Evolutionary conservation across 257 asterid genomes (phyloP), one percentile per base, ranked within the genome.

Genomic region (Lantana camara): DNA sequence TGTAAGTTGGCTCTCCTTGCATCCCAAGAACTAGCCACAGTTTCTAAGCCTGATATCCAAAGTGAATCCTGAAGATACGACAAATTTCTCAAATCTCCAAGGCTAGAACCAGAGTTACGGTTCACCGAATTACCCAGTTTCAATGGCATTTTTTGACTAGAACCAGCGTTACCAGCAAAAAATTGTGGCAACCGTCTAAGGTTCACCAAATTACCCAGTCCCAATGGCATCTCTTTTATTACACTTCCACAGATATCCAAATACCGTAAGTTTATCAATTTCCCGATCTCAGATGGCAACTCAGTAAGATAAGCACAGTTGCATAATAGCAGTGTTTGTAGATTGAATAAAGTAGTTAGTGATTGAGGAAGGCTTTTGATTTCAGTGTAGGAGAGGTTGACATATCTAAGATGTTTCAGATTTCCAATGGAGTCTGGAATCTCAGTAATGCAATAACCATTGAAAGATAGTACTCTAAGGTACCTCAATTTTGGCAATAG

Each of bases 211-310:
- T 67, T 70, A 49, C 69, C 73, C 5, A 76, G 30, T 48, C 71
- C 80, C 4, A 57, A 63, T 4, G 76, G 73, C 71, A 76, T 70
- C 68, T 67, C 76, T 60, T 73, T 74, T 69, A 73, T 63, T 34
- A 73, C 72, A 73, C 78, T 72, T 60, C 84, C 80, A 57, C 72
- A 68, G 21, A 75, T 74, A 63, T 78, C 77, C 56, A 82, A 79
- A 60, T 70, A 67, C 11, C 79, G 62, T 64, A 82, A 60, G 73
- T 82, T 78, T 46, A 73, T 20, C 23, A 81, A 61, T 38, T 67
- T 78, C 21, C 73, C 80, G 45, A 78, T 67, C 34, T 72, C 78
- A 59, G 69, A 76, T 24, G 85, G 88, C 60, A 82, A 79, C 68
- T 65, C 61, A 42, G 64, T 64, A 22, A 82, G 78, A 73, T 57